phyloP scores from a whole-genome alignment of 441 rosid genomes.

The Theobroma grandiflorum region DNA sequence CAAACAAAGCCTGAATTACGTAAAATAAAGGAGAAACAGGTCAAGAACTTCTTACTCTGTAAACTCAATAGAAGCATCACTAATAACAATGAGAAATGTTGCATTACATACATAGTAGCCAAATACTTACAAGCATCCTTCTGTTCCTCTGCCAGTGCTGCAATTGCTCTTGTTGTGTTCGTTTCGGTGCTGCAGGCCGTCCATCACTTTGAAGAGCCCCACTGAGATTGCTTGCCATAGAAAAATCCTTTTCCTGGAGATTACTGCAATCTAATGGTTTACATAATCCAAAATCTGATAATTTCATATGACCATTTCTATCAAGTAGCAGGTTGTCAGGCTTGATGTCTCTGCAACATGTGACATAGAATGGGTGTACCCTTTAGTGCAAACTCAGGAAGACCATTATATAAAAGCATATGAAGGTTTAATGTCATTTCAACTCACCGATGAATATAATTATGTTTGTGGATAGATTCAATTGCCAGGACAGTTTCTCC shows the following conservation, averaged over 20 bases:
- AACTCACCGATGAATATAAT: slow-evolving; percentile 89
- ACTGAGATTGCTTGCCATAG: slow-evolving; percentile 65
- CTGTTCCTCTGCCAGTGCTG: slow-evolving; percentile 96
- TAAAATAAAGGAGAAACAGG: slow-evolving; percentile 11
- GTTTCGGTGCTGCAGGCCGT: slow-evolving; percentile 83
- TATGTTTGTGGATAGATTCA: slow-evolving; percentile 95
- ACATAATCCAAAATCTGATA: slow-evolving; percentile 94
- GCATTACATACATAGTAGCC: slow-evolving; percentile 15
- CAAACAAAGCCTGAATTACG: neutral
- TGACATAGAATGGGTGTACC: slow-evolving; percentile 22
- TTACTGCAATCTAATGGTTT: slow-evolving; percentile 92
- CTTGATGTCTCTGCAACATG: slow-evolving; percentile 82
- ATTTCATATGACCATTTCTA: slow-evolving; percentile 91
- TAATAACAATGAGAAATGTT: slow-evolving; percentile 14
- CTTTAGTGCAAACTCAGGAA: slow-evolving; percentile 12
- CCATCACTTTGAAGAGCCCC: slow-evolving; percentile 96
- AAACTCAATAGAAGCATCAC: slow-evolving; percentile 14
- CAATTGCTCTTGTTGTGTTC: slow-evolving; percentile 91
- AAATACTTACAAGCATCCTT: slow-evolving; percentile 87
- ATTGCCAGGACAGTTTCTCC: slow-evolving; percentile 95
- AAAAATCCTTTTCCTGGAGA: slow-evolving; percentile 93
- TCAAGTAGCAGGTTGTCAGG: slow-evolving; percentile 95
- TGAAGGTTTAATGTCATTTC: neutral
- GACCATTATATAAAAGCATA: neutral
- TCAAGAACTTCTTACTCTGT: neutral